A percentile compares a stretch with the other conserved stretches of the same genome.
phyloP scores from a whole-genome alignment of 2,329 filamentous ascomycete genomes.

The Dendryphion nanum region DNA sequence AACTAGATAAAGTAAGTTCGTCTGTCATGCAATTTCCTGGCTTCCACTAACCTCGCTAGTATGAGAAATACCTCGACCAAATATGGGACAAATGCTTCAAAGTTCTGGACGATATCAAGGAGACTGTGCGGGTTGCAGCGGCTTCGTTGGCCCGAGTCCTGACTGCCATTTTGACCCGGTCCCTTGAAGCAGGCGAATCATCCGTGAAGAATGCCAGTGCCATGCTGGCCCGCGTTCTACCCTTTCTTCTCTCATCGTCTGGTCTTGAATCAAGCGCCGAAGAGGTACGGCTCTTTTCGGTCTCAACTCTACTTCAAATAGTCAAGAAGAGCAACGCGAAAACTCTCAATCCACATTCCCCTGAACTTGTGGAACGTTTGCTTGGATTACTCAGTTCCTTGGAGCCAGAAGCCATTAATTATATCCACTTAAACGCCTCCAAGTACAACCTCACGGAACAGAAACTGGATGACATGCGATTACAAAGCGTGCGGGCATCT shows the following conservation, averaged over 20 bases:
- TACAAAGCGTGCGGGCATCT: conserved; percentile 77
- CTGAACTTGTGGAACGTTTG: conserved; percentile 76
- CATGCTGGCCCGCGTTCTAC: conserved; percentile 83
- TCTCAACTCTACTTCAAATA: conserved; percentile 79
- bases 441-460: conserved; percentile 83
- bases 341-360: conserved; percentile 74
- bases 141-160: conserved; percentile 78
- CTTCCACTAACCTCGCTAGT: conserved; percentile 50
- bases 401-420: conserved; percentile 87
- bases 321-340: conserved; percentile 82
- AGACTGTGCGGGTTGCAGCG: conserved; percentile 78
- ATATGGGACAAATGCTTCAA: conserved; percentile 87
- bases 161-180: conserved; percentile 80
- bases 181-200: conserved; percentile 74
- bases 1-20: conserved; percentile 47
- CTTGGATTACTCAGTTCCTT: conserved; percentile 81
- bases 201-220: conserved; percentile 65
- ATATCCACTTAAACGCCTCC: conserved; percentile 83
- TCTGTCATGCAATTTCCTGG: neutral
- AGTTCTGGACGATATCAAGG: conserved; percentile 94
- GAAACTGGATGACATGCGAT: conserved; percentile 83
- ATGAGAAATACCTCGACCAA: conserved; percentile 78
- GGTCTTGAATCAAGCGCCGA: conserved; percentile 86
- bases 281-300: conserved; percentile 80
- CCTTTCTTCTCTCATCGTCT: conserved; percentile 85